Evolutionary conservation across 139 green algal species (phyloP), one percentile per base, ranked within the genome.

Genomic region (Gonium pectorale): DNA sequence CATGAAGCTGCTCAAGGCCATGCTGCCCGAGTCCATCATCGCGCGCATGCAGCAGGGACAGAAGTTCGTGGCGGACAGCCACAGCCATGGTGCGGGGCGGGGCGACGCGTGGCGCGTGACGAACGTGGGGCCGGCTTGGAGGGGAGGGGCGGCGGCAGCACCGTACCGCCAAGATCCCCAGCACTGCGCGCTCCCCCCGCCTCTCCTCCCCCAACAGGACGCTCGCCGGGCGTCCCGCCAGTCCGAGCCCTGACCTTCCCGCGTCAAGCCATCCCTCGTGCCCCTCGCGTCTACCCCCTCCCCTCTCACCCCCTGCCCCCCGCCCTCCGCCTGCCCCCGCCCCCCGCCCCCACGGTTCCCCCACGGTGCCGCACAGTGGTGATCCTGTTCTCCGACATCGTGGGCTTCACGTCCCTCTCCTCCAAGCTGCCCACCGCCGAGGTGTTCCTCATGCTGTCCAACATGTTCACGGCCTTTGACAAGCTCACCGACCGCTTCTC

Each of bases 1-100:
- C 89, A 90, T 92, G 86, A 88, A 92, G 79, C 81, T 93, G 60
- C 80, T 93, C 27, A 88, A 91, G 82, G 89, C 87, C 77, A 93
- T 93, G 72, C 86, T 93, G 83, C 90, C 90, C 7, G 80, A 87
- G 68, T 69, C 38, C 67, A 92, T 93, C 88, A 92, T 93, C 54
- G 56, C 82, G 51, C 86, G 88, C 43, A 90, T 93, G 79, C 86
- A 92, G 79, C 72, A 85, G 43, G 85, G 90, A 0, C 67, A 89
- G 74, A 89, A 84, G 71, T 86, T 92, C 52, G 88, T 89, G 64
- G 81, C 81, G 7, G 86, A 88, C 60, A 63, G 33, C 1, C 87
- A 91, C 52, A 15, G 41, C 4, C 67, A 89, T 41, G 85, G 91
- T 80, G 49, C 11, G 54, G 19, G 5, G 54, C 5, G 54, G 21